phyloP scores from a whole-genome alignment of 2,329 filamentous ascomycete species.

The Cercospora brassicicola region DNA sequence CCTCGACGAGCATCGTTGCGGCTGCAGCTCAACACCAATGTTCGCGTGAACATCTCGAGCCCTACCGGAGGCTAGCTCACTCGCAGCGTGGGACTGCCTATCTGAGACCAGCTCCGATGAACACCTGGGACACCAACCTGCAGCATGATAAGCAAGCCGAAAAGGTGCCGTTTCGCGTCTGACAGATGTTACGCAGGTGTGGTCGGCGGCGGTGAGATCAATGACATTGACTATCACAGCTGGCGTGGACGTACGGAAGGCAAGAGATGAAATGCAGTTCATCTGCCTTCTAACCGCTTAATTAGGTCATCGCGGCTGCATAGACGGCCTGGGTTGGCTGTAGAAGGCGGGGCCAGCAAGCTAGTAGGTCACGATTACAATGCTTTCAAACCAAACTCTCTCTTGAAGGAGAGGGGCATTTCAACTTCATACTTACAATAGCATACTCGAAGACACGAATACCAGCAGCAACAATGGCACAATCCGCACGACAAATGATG shows the following conservation, averaged over 20 bases:
- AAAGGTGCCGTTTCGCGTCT: not conserved
- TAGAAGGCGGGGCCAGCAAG: not conserved
- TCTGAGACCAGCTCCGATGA: not conserved
- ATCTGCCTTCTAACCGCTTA: not conserved
- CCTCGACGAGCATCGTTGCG: not conserved
- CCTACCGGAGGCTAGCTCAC: not conserved
- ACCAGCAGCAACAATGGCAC: slow-evolving; percentile 18
- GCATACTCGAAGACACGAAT: not conserved
- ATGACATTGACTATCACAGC: not conserved
- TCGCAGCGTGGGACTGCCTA: not conserved
- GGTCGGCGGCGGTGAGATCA: not conserved
- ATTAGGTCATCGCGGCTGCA: slow-evolving; percentile 1
- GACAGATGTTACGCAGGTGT: not conserved
- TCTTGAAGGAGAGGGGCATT: too few species aligned
- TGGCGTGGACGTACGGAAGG: slow-evolving; percentile 2
- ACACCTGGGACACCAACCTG: not conserved
- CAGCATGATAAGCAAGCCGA: slow-evolving; percentile 6
- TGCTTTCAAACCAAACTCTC: not conserved
- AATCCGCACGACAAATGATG: slow-evolving; percentile 55
- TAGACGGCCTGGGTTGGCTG: not conserved
- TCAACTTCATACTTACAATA: not conserved
- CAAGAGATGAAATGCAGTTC: too few species aligned
- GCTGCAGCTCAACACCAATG: not conserved
- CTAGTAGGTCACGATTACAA: not conserved
- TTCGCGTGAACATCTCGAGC: not conserved